These are phyloP conservation scores for Picea glauca DNA, from an alignment of 75 land plant genomes.

Conservation along the genomic window DNA sequence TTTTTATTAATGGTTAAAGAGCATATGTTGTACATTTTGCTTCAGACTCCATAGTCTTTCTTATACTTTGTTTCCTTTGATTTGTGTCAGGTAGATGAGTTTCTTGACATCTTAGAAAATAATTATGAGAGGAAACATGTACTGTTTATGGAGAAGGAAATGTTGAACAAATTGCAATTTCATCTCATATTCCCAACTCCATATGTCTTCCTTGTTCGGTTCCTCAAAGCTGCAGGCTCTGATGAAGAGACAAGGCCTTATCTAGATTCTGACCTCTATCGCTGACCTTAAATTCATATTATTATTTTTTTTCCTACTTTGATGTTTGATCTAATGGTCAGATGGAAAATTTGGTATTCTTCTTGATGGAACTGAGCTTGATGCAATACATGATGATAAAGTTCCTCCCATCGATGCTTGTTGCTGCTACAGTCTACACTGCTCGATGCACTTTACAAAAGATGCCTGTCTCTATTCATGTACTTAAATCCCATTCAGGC, in stretches of 20 bases:
- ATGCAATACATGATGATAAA: slow-evolving; percentile 62
- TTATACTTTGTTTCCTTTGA: neutral
- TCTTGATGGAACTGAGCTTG: slow-evolving; percentile 69
- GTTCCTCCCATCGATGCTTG: slow-evolving; percentile 59
- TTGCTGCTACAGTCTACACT: slow-evolving; percentile 70
- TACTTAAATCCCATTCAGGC: slow-evolving; percentile 57
- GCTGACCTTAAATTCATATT: slow-evolving; percentile 7
- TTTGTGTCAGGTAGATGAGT: slow-evolving; percentile 46
- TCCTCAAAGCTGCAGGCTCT: slow-evolving; percentile 75
- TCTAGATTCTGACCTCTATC: slow-evolving; percentile 28
- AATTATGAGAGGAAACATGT: slow-evolving; percentile 66
- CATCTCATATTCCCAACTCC: slow-evolving; percentile 72
- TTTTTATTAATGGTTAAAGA: slow-evolving; percentile 26
- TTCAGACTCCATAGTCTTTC: neutral
- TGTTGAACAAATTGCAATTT: slow-evolving; percentile 62
- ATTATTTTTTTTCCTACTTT: no score
- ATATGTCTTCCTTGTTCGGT: slow-evolving; percentile 77
- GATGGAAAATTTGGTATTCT: slow-evolving; percentile 72
- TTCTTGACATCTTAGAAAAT: slow-evolving; percentile 64
- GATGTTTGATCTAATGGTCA: slow-evolving; percentile 13
- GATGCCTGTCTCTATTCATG: slow-evolving; percentile 52
- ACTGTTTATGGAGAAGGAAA: slow-evolving; percentile 65
- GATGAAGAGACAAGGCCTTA: slow-evolving; percentile 40
- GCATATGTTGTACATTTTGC: no score
- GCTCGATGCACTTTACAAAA: slow-evolving; percentile 51